Conservation (phyloP, 2,329 filamentous ascomycete genomes). For the Decorospora gaudefroyi region DNA sequence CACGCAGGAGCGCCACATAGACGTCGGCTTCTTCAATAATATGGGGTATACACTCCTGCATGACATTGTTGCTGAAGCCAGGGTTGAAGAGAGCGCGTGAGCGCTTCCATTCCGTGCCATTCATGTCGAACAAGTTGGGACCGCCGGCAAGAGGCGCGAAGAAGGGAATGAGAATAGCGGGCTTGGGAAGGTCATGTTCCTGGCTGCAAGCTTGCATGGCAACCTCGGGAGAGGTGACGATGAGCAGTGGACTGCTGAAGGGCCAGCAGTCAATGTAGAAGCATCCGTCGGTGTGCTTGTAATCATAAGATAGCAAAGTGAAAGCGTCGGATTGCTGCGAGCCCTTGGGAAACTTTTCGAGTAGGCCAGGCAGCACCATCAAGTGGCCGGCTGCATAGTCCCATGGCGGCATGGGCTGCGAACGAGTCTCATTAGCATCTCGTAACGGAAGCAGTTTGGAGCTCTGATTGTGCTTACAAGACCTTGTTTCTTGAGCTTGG, state of each 20-base stretch:
- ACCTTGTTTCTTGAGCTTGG: constrained; percentile 15
- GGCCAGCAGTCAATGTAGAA: constrained; percentile 28
- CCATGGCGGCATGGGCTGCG: constrained; percentile 23
- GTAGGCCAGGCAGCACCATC: background rate
- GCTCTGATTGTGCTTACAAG: constrained; percentile 5
- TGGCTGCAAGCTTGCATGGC: constrained; percentile 9
- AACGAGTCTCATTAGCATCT: background rate
- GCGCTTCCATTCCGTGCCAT: constrained; percentile 35
- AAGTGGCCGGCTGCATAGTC: constrained; percentile 17
- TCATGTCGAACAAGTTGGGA: constrained; percentile 19
- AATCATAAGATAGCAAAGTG: constrained; percentile 7
- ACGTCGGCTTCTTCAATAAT: constrained; percentile 8
- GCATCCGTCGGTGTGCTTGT: constrained; percentile 4
- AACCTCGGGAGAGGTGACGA: constrained; percentile 16
- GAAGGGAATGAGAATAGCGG: constrained; percentile 4
- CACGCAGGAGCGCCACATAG: constrained; percentile 3
- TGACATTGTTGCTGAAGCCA: constrained; percentile 50
- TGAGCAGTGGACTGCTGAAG: constrained; percentile 15
- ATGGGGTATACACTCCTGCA: constrained; percentile 34
- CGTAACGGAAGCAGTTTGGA: background rate
- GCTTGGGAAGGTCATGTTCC: constrained; percentile 16
- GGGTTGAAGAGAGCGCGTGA: constrained; percentile 26
- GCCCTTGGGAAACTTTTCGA: constrained; percentile 15
- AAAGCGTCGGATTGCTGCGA: constrained; percentile 16
- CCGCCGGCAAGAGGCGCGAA: constrained; percentile 23